Base-by-base conservation (phyloP, 2,329 filamentous ascomycete genomes). In the Clarireedia sp. region DNA sequence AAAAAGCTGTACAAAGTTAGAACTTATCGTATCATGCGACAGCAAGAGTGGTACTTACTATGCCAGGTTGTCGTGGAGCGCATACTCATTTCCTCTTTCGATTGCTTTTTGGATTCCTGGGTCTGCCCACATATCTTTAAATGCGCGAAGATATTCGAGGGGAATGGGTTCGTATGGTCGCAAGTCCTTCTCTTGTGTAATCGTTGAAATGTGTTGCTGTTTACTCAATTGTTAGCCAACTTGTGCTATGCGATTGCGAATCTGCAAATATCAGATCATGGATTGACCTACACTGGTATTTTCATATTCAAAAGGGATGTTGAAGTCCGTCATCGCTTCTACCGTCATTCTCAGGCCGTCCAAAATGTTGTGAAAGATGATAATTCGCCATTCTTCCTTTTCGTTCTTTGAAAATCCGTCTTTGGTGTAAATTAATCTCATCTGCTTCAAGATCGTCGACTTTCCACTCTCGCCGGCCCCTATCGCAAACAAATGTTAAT, bases 361-460 rank as follows among this genome's bases (percentile, higher is more conserved):
- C 51, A 96, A 78, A 62, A 97, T 80, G 72, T 99, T 99, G 72
- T 86, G 91, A 73, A 96, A 97, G 63, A 97, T 91, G 67, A 96
- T 91, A 16, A 90, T 88, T 65, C 94, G 90, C 80, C 90, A 95
- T 77, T 96, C 90, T 62, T 95, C 83, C 71, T 90, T 89, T 72
- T 97, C 94, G 61, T 82, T 84, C 66, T 89, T 87, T 67, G 84
- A 89, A 75, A 97, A 97, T 50, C 94, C 92, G 52, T 68, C 64
- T 71, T 90, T 85, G 14, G 90, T 85, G 71, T 97, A 94, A 65
- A 99, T 96, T 72, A 99, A 85, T 71, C 92, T 92, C 94, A 99
- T 97, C 78, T 97, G 92, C 76, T 97, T 97, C 62, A 97, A 82
- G 57, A 97, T 91, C 1, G 92, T 97, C 8, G 92, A 96, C 74